These are phyloP conservation scores for Teratosphaeria nubilosa DNA, from an alignment of 2,329 filamentous ascomycete species.

Conservation along the genomic window DNA sequence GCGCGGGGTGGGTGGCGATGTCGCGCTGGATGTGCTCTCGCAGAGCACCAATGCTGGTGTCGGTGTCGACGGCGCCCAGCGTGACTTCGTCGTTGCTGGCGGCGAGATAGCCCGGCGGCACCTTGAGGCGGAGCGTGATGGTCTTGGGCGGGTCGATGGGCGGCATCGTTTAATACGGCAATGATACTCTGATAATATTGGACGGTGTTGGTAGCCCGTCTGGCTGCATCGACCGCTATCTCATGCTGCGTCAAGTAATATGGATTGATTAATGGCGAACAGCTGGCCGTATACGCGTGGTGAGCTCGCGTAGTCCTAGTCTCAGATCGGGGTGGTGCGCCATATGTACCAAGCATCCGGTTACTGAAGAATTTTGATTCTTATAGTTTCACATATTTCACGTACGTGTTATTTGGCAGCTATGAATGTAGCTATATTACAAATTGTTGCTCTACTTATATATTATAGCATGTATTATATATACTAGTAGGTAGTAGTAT, in stretches of 20 bases:
- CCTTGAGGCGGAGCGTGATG: constrained; percentile 23
- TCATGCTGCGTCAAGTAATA: not conserved
- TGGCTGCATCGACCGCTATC: not conserved
- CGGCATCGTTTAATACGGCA: constrained; percentile 10
- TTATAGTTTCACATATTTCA: no score
- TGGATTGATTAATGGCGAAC: not conserved
- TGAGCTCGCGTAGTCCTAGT: not conserved
- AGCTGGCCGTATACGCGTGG: not conserved
- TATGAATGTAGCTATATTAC: no score
- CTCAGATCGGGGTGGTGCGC: not conserved
- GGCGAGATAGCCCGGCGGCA: constrained; percentile 21
- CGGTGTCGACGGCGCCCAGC: constrained; percentile 16
- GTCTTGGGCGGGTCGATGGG: constrained; percentile 18
- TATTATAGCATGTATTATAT: no score
- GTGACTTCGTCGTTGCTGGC: constrained; percentile 18
- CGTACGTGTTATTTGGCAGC: no score
- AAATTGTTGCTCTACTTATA: no score
- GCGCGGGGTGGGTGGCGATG: constrained; percentile 36
- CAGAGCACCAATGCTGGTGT: constrained; percentile 42
- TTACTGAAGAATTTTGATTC: no score
- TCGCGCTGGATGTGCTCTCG: constrained; percentile 41
- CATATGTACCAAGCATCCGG: no score
- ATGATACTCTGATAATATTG: not conserved
- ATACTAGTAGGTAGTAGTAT: no score
- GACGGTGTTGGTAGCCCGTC: not conserved